Conservation (phyloP, 1,284 basidiomycete species). For the Pseudozyma tsukubaensis region DNA sequence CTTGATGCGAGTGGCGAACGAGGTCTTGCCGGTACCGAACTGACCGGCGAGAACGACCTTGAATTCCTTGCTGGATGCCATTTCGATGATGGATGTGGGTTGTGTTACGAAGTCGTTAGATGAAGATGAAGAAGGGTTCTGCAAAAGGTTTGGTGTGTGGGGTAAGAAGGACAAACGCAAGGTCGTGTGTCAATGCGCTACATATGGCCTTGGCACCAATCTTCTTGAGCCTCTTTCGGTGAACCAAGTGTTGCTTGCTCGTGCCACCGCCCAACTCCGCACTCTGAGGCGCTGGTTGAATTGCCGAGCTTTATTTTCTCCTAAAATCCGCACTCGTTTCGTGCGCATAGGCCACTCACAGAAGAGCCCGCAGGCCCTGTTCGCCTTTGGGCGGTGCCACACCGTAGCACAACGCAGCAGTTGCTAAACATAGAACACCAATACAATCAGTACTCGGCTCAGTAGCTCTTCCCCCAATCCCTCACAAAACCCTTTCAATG, state of each 20-base stretch:
- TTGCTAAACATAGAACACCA: constrained; percentile 9
- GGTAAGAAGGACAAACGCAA: neutral
- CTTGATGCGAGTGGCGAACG: constrained; percentile 49
- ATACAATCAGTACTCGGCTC: no score
- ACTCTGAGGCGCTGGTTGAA: neutral
- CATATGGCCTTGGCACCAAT: neutral
- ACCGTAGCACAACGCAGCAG: neutral
- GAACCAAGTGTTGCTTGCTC: neutral
- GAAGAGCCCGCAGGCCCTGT: neutral
- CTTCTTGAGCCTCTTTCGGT: neutral
- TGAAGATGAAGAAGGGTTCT: neutral
- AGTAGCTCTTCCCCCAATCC: no score
- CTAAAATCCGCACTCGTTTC: neutral
- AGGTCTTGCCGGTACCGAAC: constrained; percentile 47
- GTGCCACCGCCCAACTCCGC: constrained; percentile 2
- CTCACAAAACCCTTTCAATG: no score
- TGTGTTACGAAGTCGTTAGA: neutral
- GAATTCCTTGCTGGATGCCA: constrained; percentile 45
- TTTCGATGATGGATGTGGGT: constrained; percentile 5
- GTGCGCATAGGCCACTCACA: neutral
- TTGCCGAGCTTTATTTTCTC: constrained; percentile 15
- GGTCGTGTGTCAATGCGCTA: neutral
- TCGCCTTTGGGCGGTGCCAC: no score
- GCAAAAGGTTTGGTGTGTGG: neutral
- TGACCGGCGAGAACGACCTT: constrained; percentile 50